Conservation (phyloP, 192 early-diverging fungal genomes). For the Backusella australiensis region DNA sequence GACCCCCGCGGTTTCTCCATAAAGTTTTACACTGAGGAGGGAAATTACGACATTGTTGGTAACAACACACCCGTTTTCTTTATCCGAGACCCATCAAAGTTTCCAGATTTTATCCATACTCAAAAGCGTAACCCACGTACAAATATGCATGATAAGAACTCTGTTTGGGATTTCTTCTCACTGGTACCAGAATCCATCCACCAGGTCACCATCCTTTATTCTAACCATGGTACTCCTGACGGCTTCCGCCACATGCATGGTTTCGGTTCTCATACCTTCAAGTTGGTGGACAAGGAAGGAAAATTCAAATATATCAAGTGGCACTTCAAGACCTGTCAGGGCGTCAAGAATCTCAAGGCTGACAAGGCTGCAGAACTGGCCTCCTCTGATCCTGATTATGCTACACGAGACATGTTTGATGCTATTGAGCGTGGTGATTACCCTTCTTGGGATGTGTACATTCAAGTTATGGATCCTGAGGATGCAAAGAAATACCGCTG, state of each 20-base stretch:
- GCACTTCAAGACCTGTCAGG: conserved; percentile 81
- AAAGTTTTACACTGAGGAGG: conserved; percentile 86
- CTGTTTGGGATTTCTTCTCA: conserved; percentile 81
- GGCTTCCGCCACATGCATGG: conserved; percentile 82
- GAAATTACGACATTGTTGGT: conserved; percentile 83
- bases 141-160: conserved; percentile 63
- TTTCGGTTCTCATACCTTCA: conserved; percentile 75
- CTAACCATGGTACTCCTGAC: conserved; percentile 80
- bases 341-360: conserved; percentile 66
- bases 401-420: conserved; percentile 70
- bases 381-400: conserved; percentile 68
- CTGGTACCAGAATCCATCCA: conserved; percentile 75
- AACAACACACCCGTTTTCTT: conserved; percentile 86
- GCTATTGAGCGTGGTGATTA: conserved; percentile 65
- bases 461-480: conserved; percentile 71
- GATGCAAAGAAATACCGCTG: conserved; percentile 70
- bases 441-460: conserved; percentile 70
- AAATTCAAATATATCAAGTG: conserved; percentile 76
- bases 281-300: conserved; percentile 68
- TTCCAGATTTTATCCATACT: conserved; percentile 82
- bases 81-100: conserved; percentile 76
- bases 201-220: conserved; percentile 76
- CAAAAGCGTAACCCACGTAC: conserved; percentile 81
- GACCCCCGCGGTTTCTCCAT: conserved; percentile 81
- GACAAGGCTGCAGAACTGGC: conserved; percentile 60